Base-by-base conservation (phyloP, 768 basidiomycete species). In the Lactarius indigo region DNA sequence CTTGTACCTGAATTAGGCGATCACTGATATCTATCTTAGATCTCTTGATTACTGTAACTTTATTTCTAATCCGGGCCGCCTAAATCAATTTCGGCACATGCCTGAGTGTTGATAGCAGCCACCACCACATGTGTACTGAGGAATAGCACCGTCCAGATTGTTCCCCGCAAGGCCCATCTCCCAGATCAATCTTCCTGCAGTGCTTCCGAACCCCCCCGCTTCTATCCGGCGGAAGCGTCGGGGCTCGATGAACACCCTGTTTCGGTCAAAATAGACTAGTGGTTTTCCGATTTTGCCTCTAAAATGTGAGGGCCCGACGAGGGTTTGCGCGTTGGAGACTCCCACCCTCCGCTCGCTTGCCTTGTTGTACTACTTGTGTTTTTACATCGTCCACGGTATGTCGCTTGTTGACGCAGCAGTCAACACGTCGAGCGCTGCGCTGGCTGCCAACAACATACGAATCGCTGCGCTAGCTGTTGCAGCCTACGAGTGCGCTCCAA, bases 381-480 rank as follows among this genome's bases (percentile, higher is more conserved):
- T 50, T 50, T 5, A 56, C 55, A 17, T 33, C 20, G 10, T 30
- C 31, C 55, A 20, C 18, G 20, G 55, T 3, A 33, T 58, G 57
- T 39, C 57, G 12, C 10, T 57, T 39, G 13, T 39, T 20, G 8
- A 7, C 5, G n/a, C 30, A n/a, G n/a, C n/a, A 23, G 4, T 9
- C 56, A 3, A 3, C 18, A 18, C 4, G 20, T n/a, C 57, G 57
- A 7, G 13, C 7, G 37, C 37, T 13, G 33, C 23, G 20, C 5
- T 44, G 28, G 44, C 23, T 30, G 50, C 64, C 10, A 50, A 58
- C 20, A 52, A 66, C 42, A 20, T 58, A 20, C 65, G 61, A 23
- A 17, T 66, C 10, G 55, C 65, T 20, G 44, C 60, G 20, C 33
- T 69, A 18, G 17, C 59, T 31, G 57, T 69, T 31, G 41, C 55